These are phyloP conservation scores for Dianthus caryophyllus DNA, from an alignment of 148 eudicot species.

Conservation along the genomic window DNA sequence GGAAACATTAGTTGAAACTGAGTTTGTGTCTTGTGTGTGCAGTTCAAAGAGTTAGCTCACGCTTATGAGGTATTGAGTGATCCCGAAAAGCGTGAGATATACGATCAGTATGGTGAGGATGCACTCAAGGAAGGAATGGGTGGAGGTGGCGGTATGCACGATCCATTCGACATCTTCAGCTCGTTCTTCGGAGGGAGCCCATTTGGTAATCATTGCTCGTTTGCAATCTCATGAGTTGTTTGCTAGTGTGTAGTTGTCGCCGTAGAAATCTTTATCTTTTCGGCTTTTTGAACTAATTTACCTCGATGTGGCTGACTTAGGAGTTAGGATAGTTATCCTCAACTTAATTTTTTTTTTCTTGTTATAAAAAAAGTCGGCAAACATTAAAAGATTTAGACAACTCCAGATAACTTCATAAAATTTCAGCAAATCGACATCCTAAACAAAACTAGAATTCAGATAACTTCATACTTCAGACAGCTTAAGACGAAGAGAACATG, in stretches of 20 bases:
- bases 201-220: constrained; percentile 36
- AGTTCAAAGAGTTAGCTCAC: constrained; percentile 69
- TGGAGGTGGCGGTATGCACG: constrained; percentile 59
- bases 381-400: too few species aligned
- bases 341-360: too few species aligned
- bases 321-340: too few species aligned
- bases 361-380: too few species aligned
- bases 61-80: constrained; percentile 74
- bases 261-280: background rate
- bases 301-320: background rate
- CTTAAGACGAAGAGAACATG: too few species aligned
- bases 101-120: constrained; percentile 71
- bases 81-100: constrained; percentile 64
- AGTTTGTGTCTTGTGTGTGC: constrained; percentile 5
- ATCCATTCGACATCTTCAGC: constrained; percentile 63
- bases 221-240: background rate
- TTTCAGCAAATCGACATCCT: too few species aligned
- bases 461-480: too few species aligned
- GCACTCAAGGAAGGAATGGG: constrained; percentile 88
- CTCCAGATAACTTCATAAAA: too few species aligned
- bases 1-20: background rate
- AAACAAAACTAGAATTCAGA: too few species aligned
- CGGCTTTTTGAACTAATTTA: background rate
- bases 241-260: background rate
- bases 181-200: constrained; percentile 66